Evolutionary conservation across 2,329 filamentous ascomycete genomes (phyloP).

Genomic region (Colletotrichum sp.): DNA sequence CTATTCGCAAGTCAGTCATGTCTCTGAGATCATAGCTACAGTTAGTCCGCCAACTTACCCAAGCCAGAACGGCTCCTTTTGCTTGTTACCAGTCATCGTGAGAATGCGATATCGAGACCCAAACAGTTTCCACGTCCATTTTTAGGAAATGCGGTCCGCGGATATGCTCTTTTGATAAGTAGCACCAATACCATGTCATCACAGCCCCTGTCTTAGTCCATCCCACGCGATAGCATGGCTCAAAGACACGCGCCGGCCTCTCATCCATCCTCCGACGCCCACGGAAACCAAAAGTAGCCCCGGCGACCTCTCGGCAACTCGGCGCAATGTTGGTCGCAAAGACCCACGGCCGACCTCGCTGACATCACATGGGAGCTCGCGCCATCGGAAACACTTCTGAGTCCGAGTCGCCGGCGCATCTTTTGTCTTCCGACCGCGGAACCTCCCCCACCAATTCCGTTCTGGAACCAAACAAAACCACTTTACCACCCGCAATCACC

Average conservation of each 20-base stretch:
- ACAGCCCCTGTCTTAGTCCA: not conserved
- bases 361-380: slow-evolving; percentile 10
- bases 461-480: slow-evolving; percentile 7
- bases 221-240: not conserved
- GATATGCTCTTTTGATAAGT: slow-evolving; percentile 13
- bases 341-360: not conserved
- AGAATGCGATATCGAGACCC: not conserved
- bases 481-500: not conserved
- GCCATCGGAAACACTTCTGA: slow-evolving; percentile 1
- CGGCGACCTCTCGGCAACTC: slow-evolving; percentile 7
- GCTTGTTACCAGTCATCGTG: slow-evolving; percentile 22
- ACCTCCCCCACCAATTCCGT: not conserved
- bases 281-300: slow-evolving; percentile 10
- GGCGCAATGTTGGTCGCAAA: slow-evolving; percentile 2
- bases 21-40: fast-evolving
- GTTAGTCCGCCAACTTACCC: slow-evolving; percentile 34
- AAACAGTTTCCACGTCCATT: not conserved
- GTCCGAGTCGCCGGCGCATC: not conserved
- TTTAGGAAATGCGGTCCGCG: not conserved
- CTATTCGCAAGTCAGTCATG: slow-evolving; percentile 27
- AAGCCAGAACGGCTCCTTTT: slow-evolving; percentile 50
- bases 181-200: not conserved
- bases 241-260: not conserved
- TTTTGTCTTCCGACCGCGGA: slow-evolving; percentile 17
- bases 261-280: not conserved